Evolutionary conservation across 768 basidiomycete genomes (phyloP), one percentile per base, ranked within the genome.

Genomic region (Cubamyces lactineus): DNA sequence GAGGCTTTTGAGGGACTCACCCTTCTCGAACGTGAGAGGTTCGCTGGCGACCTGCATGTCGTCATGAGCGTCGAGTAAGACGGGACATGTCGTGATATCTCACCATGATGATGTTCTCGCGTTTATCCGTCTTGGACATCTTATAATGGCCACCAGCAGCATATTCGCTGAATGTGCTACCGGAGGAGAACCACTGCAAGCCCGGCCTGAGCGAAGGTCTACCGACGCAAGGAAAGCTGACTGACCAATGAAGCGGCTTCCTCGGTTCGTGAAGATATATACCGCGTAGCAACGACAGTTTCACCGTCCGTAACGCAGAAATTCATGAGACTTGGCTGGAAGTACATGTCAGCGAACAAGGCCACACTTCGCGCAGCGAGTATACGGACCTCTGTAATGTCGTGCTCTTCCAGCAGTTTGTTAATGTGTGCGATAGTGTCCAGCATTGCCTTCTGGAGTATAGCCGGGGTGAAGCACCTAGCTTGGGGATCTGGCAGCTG

Each of bases 291-390:
- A 23, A 99, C 84, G 5, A 99, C 92, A 59, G 90, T 92, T 68
- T 92, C 86, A 7, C 97, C 97, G 72, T 99, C 97, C 5, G 95
- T 96, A 30, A 98, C 89, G 67, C 94, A 96, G 72, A 96, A 99
- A 72, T 98, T 98, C 88, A 95, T 84, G 55, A 96, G 76, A 69
- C 91, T 92, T 15, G 94, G 96, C 86, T 94, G 66, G 9, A 59
- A 56, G 62, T 55, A 9, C 28, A 42, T 47, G 34, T 16, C 63
- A 41, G 39, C 9, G 34, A 21, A 55, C 38, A 41, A 38, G 21
- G 41, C 30, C 41, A 15, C 13, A 55, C 16, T 13, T 23, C 46
- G 17, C 40, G 39, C 38, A 15, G 24, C 51, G 40, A 7, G 56
- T 28, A 50, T 46, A 59, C 70, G 42, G 64, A 89, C 91, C 80